These are phyloP conservation scores for Leptographium flavum DNA, from an alignment of 2,329 filamentous ascomycete genomes.

Conservation along the genomic window DNA sequence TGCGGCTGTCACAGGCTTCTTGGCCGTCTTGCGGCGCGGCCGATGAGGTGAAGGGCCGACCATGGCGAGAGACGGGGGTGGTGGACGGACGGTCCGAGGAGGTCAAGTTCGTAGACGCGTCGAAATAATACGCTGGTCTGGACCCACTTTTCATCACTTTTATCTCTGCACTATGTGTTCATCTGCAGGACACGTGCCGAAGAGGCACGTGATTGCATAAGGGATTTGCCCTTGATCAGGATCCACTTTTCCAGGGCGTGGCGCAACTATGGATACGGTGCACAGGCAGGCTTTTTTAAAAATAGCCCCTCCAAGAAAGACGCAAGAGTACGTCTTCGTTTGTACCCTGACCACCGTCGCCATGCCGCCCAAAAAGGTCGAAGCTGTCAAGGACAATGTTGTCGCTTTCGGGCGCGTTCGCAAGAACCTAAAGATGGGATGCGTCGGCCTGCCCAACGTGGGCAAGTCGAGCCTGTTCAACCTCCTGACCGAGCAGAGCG, in stretches of 20 bases:
- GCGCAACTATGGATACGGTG: no score
- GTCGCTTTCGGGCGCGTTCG: conserved; percentile 28
- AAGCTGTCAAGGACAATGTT: conserved; percentile 26
- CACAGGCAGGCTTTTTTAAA: neutral
- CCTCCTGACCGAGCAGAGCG: conserved; percentile 29
- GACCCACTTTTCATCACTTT: no score
- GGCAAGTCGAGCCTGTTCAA: conserved; percentile 32
- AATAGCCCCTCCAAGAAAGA: neutral
- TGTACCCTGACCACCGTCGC: conserved; percentile 3
- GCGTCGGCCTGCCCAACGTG: conserved; percentile 29
- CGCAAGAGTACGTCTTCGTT: neutral
- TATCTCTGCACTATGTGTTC: no score
- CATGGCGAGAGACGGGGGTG: conserved; percentile 19
- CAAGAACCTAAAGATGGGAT: conserved; percentile 32
- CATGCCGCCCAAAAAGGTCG: conserved; percentile 28
- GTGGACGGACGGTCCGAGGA: no score
- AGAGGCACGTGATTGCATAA: no score
- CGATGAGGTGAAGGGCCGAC: conserved; percentile 40
- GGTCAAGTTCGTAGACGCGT: no score
- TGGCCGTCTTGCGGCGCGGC: conserved; percentile 38
- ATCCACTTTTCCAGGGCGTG: no score
- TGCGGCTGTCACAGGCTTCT: no score
- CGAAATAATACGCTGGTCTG: no score
- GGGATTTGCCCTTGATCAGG: no score
- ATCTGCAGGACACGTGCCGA: no score